These are phyloP conservation scores for Aspergillus viridinutans DNA, from an alignment of 2,329 filamentous ascomycete species.

Conservation along the genomic window DNA sequence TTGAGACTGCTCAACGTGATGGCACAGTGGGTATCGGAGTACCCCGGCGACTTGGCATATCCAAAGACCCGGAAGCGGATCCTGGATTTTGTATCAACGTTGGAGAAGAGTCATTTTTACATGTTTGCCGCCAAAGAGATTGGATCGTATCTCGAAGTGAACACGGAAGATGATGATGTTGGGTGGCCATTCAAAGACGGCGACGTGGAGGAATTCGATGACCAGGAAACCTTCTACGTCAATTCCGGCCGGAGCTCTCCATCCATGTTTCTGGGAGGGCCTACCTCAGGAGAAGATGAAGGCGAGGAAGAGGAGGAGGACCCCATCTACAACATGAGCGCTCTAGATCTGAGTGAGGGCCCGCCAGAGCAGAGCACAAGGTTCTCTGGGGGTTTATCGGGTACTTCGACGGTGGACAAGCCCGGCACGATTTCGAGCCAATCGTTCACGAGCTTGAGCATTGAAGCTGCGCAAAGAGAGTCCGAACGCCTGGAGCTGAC, in stretches of 20 bases:
- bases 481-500: constrained; percentile 68
- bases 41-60: constrained; percentile 89
- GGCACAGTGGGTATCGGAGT: constrained; percentile 82
- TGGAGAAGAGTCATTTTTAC: constrained; percentile 78
- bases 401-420: constrained; percentile 36
- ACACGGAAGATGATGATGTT: constrained; percentile 83
- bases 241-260: constrained; percentile 40
- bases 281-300: constrained; percentile 15
- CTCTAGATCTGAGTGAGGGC: constrained; percentile 37
- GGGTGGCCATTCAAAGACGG: constrained; percentile 86
- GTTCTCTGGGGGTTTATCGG: constrained; percentile 38
- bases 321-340: constrained; percentile 35
- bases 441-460: constrained; percentile 38
- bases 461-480: constrained; percentile 75
- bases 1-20: constrained; percentile 78
- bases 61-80: constrained; percentile 67
- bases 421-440: constrained; percentile 39
- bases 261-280: constrained; percentile 28
- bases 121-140: constrained; percentile 83
- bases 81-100: constrained; percentile 67
- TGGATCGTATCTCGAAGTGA: constrained; percentile 67
- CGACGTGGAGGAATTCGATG: constrained; percentile 45
- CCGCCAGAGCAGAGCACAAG: constrained; percentile 34
- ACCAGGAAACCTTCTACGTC: constrained; percentile 38
- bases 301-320: constrained; percentile 33